Evolutionary conservation across 345 rosid genomes (phyloP), one percentile per base, ranked within the genome.

Genomic region (Syzygium grande): DNA sequence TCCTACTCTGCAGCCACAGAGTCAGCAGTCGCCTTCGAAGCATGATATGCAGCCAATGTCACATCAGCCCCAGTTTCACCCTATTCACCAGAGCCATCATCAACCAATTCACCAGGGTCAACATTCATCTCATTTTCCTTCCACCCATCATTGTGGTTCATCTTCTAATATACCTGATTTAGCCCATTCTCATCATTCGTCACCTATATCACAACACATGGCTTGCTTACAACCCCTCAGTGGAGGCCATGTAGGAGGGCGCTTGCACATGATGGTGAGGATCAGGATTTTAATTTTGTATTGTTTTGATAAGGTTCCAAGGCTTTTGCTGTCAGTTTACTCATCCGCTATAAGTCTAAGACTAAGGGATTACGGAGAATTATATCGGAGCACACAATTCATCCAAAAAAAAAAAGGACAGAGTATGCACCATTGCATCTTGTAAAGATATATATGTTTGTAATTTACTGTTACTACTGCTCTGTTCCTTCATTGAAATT

Each of bases 211-310:
- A 43, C 99, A 95, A 88, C 97, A 95, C 87, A 95, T 97, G 90
- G 92, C 93, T 89, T 96, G 98, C 92, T 92, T 96, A 88, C 99
- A 95, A 84, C 96, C 98, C 7, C 92, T 95, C 68, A 58, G 94
- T 19, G 96, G 94, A 83, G 92, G 94, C 87, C 97, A 94, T 88
- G 92, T 92, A 55, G 93, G 93, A 84, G 96, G 93, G 59, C 96
- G 96, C 78, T 58, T 94, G 93, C 95, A 94, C 88, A 88, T 92
- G 63, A 91, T 94, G 98, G 98, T 94, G 90, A 91, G 96, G 14
- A 4, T 85, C 55, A 30, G 84, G 83, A 73, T 38, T 87, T 68
- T 21, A 68, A 46, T 56, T 27, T 34, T 38, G n/a, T 79, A 65
- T 58, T 17, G 85, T 30, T 56, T 85, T 65, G 38, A 6, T 34